Conservation (phyloP, 202 grass and related monocot species). For the Hordeum pubiflorum region DNA sequence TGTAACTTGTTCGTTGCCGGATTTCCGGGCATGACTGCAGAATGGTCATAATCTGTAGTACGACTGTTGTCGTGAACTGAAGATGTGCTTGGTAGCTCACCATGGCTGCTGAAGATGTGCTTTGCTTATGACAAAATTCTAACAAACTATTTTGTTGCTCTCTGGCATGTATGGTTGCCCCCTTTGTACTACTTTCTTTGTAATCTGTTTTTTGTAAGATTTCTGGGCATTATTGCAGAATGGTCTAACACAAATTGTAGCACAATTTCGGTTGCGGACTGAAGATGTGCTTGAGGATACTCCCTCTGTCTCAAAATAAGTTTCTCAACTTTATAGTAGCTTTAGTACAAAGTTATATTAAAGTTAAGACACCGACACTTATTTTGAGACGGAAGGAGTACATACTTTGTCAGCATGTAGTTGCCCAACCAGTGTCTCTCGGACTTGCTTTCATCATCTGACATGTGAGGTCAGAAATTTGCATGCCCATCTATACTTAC, state of each 20-base stretch:
- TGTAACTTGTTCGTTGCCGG: background rate
- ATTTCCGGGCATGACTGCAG: background rate
- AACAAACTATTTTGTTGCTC: background rate
- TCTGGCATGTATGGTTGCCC: background rate
- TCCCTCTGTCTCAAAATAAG: no score
- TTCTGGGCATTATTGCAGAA: background rate
- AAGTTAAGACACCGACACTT: no score
- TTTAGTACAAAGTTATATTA: no score
- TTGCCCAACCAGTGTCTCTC: no score
- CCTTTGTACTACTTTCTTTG: background rate
- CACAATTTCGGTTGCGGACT: background rate
- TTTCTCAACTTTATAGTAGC: no score
- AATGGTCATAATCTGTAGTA: background rate
- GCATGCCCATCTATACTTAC: no score
- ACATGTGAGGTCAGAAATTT: no score
- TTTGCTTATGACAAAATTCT: background rate
- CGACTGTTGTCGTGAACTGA: background rate
- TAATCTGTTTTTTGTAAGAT: background rate
- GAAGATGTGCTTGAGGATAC: background rate
- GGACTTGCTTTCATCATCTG: no score
- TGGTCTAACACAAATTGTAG: background rate
- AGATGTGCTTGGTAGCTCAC: no score
- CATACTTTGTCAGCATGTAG: no score
- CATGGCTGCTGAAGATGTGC: no score
- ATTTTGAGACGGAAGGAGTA: no score